These are phyloP conservation scores for Volutella citrinella DNA, from an alignment of 2,329 filamentous ascomycete species.

Conservation along the genomic window DNA sequence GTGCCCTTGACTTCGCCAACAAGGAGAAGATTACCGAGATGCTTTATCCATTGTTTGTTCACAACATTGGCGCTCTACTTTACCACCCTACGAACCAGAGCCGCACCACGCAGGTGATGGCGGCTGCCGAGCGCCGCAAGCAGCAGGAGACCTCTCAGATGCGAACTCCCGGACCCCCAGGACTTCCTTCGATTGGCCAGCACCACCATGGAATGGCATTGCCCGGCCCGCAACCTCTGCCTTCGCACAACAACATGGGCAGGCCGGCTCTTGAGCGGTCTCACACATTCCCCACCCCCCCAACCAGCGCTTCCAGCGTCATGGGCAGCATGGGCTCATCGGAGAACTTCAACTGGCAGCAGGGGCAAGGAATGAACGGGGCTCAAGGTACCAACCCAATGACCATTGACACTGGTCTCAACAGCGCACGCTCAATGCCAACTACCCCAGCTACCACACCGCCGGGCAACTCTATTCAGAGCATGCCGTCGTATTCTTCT, in stretches of 20 bases:
- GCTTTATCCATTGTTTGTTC: conserved; percentile 92
- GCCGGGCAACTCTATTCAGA: conserved; percentile 72
- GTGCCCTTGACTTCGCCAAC: conserved; percentile 97
- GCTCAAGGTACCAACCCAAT: conserved; percentile 66
- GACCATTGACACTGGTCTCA: conserved; percentile 75
- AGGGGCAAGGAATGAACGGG: conserved; percentile 57
- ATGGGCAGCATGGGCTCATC: conserved; percentile 70
- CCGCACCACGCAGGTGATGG: conserved; percentile 81
- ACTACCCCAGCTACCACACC: conserved; percentile 90
- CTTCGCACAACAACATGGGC: conserved; percentile 68
- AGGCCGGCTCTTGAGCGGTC: conserved; percentile 79
- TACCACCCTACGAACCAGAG: conserved; percentile 91
- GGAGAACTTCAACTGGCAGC: conserved; percentile 77
- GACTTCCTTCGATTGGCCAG: conserved; percentile 66
- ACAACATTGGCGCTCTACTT: conserved; percentile 90
- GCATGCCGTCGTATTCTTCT: conserved; percentile 74
- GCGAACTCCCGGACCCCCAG: conserved; percentile 53
- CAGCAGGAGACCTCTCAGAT: conserved; percentile 65
- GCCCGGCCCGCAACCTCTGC: conserved; percentile 52
- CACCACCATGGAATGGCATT: conserved; percentile 62
- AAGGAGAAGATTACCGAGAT: conserved; percentile 99
- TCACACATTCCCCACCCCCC: conserved; percentile 91
- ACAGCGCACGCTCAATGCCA: conserved; percentile 80
- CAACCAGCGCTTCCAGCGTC: conserved; percentile 86
- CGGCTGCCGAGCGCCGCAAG: conserved; percentile 75